Conservation (phyloP, 495 filamentous ascomycete genomes). For the Jackrogersella minutella region DNA sequence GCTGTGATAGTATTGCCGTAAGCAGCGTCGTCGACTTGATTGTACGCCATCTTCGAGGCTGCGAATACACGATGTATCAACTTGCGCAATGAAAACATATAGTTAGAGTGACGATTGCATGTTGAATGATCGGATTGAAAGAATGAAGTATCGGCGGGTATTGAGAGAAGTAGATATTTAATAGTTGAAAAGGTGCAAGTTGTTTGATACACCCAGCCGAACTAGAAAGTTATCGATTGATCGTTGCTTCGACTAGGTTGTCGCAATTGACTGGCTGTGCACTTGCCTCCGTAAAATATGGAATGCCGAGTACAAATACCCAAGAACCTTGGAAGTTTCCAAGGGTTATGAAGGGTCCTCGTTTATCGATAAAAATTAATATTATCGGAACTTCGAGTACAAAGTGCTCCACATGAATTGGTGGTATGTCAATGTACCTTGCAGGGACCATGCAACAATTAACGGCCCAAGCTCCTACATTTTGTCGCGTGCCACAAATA, state of each 20-base stretch:
- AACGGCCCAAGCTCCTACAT: conserved; percentile 5
- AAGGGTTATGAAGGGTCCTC: background rate
- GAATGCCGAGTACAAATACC: too few relatives aligned
- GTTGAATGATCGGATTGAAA: background rate
- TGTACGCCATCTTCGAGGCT: conserved; percentile 16
- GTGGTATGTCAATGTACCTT: background rate
- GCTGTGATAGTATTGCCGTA: conserved; percentile 69
- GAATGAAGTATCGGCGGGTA: background rate
- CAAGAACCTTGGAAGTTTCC: background rate
- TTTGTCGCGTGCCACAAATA: too few relatives aligned
- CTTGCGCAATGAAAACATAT: conserved; percentile 15
- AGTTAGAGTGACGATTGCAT: conserved; percentile 26
- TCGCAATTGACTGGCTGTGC: too few relatives aligned
- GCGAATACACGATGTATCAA: background rate
- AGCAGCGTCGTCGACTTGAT: conserved; percentile 23
- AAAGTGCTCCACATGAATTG: background rate
- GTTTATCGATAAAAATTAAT: conserved; percentile 3
- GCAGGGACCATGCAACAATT: background rate
- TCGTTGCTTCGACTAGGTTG: background rate
- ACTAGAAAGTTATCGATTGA: background rate
- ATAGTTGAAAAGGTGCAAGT: too few relatives aligned
- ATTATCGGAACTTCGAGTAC: conserved; percentile 4
- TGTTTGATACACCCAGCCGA: too few relatives aligned
- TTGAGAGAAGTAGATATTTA: background rate
- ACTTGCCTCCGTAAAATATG: too few relatives aligned